Evolutionary conservation across 495 filamentous ascomycete species (phyloP).

Genomic region (Geoglossum glabrum): DNA sequence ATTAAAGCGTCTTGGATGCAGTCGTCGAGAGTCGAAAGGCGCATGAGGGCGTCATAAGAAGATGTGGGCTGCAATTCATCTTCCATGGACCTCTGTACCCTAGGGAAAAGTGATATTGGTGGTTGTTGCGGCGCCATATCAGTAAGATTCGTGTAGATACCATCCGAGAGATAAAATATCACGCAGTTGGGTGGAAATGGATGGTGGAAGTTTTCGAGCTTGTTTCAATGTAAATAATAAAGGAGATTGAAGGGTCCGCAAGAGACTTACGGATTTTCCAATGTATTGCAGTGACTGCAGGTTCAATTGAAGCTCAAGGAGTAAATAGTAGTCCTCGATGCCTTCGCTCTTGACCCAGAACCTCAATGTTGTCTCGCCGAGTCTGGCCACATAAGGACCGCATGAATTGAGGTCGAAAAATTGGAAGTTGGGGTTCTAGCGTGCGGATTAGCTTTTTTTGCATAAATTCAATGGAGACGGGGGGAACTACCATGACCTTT

Average conservation of each 20-base stretch:
- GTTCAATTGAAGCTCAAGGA: slow-evolving; percentile 53
- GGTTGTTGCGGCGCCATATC: slow-evolving; percentile 27
- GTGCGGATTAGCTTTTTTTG: not conserved
- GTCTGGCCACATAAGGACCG: slow-evolving; percentile 42
- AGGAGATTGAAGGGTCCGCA: not conserved
- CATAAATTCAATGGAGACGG: not conserved
- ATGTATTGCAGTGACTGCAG: slow-evolving; percentile 60
- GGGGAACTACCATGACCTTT: slow-evolving; percentile 37
- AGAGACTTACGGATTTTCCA: slow-evolving; percentile 35
- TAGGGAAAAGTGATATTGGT: slow-evolving; percentile 21
- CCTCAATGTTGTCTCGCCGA: slow-evolving; percentile 42
- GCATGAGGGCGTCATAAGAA: slow-evolving; percentile 82
- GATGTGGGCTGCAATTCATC: slow-evolving; percentile 36
- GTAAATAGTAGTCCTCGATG: slow-evolving; percentile 34
- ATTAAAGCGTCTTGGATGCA: slow-evolving; percentile 79
- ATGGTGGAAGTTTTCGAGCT: slow-evolving; percentile 49
- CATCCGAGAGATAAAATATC: slow-evolving; percentile 73
- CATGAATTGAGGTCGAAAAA: slow-evolving; percentile 61
- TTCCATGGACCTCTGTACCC: slow-evolving; percentile 15
- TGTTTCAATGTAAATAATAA: not conserved
- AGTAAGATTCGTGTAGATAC: slow-evolving; percentile 60
- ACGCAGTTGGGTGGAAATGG: slow-evolving; percentile 72
- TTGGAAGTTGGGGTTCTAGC: slow-evolving; percentile 66
- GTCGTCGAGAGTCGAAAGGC: slow-evolving; percentile 70
- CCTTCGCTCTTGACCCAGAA: slow-evolving; percentile 53